A percentile compares a stretch with the other conserved stretches of the same genome.
Conservation (phyloP, 352 stramenopile genomes). For the Plasmopara viticola region DNA sequence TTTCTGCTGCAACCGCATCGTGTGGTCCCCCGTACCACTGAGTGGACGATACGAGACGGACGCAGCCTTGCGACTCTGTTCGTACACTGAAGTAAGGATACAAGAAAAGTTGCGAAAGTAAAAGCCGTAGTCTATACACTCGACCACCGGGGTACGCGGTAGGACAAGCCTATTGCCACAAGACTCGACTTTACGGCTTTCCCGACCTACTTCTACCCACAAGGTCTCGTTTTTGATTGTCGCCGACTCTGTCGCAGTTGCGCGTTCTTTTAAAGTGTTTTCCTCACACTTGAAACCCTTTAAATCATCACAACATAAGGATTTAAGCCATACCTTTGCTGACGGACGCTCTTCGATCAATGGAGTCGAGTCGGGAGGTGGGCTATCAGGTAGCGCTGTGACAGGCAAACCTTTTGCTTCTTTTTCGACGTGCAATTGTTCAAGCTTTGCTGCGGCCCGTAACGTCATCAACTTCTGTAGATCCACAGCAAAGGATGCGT, state of each 20-base stretch:
- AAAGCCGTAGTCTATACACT: conserved; percentile 44
- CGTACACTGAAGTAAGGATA: conserved; percentile 66
- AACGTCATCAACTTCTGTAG: conserved; percentile 36
- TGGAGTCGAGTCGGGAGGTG: no score
- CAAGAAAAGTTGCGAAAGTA: conserved; percentile 73
- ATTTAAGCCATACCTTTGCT: no score
- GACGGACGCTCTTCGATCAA: no score
- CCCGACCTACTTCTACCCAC: neutral
- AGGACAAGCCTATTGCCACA: neutral
- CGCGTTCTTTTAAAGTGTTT: neutral
- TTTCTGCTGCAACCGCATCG: conserved; percentile 64
- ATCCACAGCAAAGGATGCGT: conserved; percentile 17
- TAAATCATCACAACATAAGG: no score
- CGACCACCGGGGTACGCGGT: conserved; percentile 11
- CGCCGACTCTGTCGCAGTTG: neutral
- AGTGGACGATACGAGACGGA: conserved; percentile 16
- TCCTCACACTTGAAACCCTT: no score
- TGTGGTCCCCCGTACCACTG: conserved; percentile 27
- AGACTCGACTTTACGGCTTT: neutral
- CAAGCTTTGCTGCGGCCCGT: conserved; percentile 29
- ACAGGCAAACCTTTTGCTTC: neutral
- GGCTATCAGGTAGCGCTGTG: no score
- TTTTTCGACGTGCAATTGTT: conserved; percentile 35
- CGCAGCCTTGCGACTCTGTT: conserved; percentile 30
- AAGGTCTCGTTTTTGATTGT: neutral